Percentiles rank a stretch among this genome's conserved stretches.
Evolutionary conservation across 2,329 filamentous ascomycete genomes (phyloP).

Genomic region (Pyricularia grisea): DNA sequence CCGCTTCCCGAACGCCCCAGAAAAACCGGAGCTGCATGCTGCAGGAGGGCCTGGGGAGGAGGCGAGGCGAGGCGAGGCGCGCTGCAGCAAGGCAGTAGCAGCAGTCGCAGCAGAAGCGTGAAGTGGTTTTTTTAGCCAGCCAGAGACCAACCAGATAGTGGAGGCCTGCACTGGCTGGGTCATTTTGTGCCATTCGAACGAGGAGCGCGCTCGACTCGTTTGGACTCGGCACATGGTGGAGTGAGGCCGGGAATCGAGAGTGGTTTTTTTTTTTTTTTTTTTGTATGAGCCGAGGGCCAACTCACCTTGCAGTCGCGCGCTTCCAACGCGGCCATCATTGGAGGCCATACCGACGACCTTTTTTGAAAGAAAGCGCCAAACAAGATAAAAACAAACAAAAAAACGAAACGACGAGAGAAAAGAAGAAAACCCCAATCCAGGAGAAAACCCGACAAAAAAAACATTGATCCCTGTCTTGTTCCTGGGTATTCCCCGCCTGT

Average conservation of each 20-base stretch:
- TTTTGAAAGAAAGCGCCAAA: background rate
- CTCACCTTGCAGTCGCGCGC: slow-evolving; percentile 3
- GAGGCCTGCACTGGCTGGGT: background rate
- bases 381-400: background rate
- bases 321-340: background rate
- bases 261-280: too few species aligned
- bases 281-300: slow-evolving; percentile 1
- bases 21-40: slow-evolving; percentile 2
- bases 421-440: background rate
- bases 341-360: background rate
- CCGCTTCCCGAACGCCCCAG: slow-evolving; percentile 2
- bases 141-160: background rate
- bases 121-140: background rate
- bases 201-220: background rate
- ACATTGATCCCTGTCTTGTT: background rate
- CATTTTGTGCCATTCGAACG: background rate
- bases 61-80: background rate
- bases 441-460: background rate
- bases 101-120: background rate
- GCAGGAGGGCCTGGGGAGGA: background rate
- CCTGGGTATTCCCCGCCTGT: background rate
- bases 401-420: background rate
- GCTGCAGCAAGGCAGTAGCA: background rate
- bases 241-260: background rate
- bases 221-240: background rate